Base-by-base conservation (phyloP, 768 basidiomycete species). In the Boletus vinaceobasis region DNA sequence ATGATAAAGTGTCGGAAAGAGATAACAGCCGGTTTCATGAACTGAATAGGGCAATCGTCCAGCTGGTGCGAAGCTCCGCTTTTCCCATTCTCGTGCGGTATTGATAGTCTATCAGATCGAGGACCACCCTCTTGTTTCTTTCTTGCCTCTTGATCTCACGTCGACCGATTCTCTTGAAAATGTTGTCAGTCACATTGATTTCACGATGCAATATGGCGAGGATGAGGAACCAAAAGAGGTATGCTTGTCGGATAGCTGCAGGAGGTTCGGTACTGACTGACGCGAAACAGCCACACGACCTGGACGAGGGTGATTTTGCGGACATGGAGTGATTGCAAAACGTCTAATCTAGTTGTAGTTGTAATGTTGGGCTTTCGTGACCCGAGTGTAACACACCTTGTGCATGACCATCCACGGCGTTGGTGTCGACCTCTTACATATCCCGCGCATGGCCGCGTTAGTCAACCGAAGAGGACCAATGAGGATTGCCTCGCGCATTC, bases 171-270 rank as follows among this genome's bases (percentile, higher is more conserved):
- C 93, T 1, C 78, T 99, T 49, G 90, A 92, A 65, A 86, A 83
- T 2, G 86, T 98, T 10, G 79, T 99, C 55, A 94, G 93, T 68
- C 94, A 99, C 69, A 90, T 99, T 50, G 97, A 99, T 74, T 96
- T 93, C 64, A 89, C 93, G 54, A 94, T 99, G 86, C 97, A 99
- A 69, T 99, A 97, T 65, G 96, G 96, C 33, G 96, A 98, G 75
- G 93, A 95, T 55, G 96, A 99, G 69, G 96, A 99, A 67, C 95
- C 96, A 15, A 93, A 88, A 77, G 92, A 92, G 84, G 90, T 89
- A 65, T 53, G 77, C 58, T 21, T 36, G 19, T 47, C 52, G 32
- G 53, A 45, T 40, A 32, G 14, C 4, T 19, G 38, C 52, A 39
- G 38, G 46, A 4, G 3, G 52, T 36, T 26, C 3, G n/a, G 46